Conservation (phyloP, 345 rosid genomes). For the Aquilaria malaccensis region DNA sequence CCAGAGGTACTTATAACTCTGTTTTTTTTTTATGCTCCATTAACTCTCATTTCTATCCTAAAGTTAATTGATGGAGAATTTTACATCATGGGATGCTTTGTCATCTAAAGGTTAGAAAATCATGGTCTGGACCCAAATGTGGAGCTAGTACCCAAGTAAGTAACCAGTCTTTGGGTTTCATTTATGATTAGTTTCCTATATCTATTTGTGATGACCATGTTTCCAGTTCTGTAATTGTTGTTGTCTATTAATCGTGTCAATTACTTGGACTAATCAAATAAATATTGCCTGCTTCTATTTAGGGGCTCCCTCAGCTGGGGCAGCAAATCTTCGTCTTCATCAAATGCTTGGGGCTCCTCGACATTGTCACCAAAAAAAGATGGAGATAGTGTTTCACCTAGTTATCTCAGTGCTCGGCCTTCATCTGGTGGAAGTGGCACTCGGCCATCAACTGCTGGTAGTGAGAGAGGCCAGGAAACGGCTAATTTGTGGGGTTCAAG, state of each 20-base stretch:
- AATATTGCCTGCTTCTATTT: constrained; percentile 11
- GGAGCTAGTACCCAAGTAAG: constrained; percentile 99
- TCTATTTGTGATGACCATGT: background rate
- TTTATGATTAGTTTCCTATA: background rate
- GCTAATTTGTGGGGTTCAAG: constrained; percentile 61
- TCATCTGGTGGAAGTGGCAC: constrained; percentile 94
- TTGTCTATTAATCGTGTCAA: background rate
- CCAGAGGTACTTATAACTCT: constrained; percentile 55
- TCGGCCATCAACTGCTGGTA: constrained; percentile 89
- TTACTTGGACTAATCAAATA: constrained; percentile 4
- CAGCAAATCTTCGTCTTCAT: constrained; percentile 59
- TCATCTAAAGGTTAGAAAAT: constrained; percentile 82
- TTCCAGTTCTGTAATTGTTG: background rate
- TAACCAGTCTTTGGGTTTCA: constrained; percentile 6
- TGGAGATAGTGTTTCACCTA: constrained; percentile 71
- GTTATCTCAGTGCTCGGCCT: constrained; percentile 76
- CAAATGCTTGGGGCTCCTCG: constrained; percentile 91
- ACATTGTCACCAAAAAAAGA: constrained; percentile 62
- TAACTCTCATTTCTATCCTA: background rate
- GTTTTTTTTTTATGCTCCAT: background rate
- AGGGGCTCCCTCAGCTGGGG: constrained; percentile 99
- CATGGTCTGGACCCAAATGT: constrained; percentile 94
- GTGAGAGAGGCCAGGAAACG: constrained; percentile 70
- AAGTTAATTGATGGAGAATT: background rate
- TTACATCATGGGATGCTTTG: constrained; percentile 1